Conservation (phyloP, 2,329 filamentous ascomycete genomes). For the Corynespora cassiicola region DNA sequence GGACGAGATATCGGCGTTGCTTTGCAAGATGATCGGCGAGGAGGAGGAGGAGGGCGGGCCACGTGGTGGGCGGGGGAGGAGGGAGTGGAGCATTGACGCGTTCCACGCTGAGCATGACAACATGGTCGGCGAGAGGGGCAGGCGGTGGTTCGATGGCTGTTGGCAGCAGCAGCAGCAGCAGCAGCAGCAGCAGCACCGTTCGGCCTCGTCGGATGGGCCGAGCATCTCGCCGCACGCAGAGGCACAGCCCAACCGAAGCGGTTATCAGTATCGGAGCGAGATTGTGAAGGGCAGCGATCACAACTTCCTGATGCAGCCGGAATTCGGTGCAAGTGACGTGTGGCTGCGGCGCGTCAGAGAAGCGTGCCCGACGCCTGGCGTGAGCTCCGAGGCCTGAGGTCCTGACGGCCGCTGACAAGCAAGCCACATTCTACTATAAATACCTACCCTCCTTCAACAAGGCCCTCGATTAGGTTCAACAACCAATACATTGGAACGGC, state of each 20-base stretch:
- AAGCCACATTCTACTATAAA: too few relatives aligned
- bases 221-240: background rate
- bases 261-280: constrained; percentile 24
- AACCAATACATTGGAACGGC: too few relatives aligned
- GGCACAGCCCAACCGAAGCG: constrained; percentile 4
- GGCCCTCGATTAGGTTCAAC: too few relatives aligned
- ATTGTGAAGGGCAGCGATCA: constrained; percentile 29
- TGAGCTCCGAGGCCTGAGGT: too few relatives aligned
- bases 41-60: constrained; percentile 11
- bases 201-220: too few relatives aligned
- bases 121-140: constrained; percentile 35
- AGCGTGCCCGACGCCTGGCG: constrained; percentile 14
- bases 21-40: constrained; percentile 25
- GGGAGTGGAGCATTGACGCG: constrained; percentile 28
- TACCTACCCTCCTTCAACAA: too few relatives aligned
- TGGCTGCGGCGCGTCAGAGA: constrained; percentile 34
- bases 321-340: constrained; percentile 25
- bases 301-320: constrained; percentile 34
- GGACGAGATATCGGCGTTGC: constrained; percentile 28
- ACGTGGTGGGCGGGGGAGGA: too few relatives aligned
- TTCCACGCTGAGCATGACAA: constrained; percentile 36
- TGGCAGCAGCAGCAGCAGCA: constrained; percentile 19
- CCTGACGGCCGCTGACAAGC: too few relatives aligned
- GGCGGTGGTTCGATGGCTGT: constrained; percentile 33
- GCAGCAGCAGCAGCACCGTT: background rate